Evolutionary conservation across 2,329 filamentous ascomycete species (phyloP), one percentile per base, ranked within the genome.

Genomic region (Aspergillus felis): DNA sequence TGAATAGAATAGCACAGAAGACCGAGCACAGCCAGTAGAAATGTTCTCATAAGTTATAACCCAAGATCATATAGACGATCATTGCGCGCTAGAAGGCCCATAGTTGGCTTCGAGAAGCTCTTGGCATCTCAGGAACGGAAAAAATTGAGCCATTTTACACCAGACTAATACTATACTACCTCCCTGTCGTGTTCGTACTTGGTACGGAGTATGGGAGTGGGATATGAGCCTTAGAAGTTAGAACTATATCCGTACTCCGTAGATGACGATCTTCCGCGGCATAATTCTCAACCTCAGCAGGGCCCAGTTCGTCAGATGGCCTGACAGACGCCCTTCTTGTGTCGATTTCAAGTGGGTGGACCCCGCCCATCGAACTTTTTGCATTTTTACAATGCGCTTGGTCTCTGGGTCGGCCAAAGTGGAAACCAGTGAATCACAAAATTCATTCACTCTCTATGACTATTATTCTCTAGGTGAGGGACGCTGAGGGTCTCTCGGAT

Each of bases 21-120:
- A 14, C 29, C 6, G 29, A 29, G 28, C 28, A 29, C 28, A 29
- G 28, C 29, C 32, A 14, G 32, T 38, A 4, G 14, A 38, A 17
- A 38, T 38, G 32, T 38, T 7, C 10, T 29, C 14, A 38, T 17
- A n/a, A n/a, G n/a, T n/a, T n/a, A n/a, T n/a, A 7, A 7, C 14
- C 14, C 14, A 38, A 6, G 14, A 38, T 38, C 32, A 38, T 35
- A 17, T 17, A 14, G 32, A 47, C 44, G 44, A 47, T 47, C 44
- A 22, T 20, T 27, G n/a, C n/a, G 24, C 57, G 28, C 57, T 61
- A 61, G 60, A 60, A 60, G 20, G 25, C 24, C 24, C 54, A 54
- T 54, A 54, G 41, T 29, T 41, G 52, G 32, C 49, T 60, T 63
- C 59, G 41, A 60, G 60, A 62, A 64, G 32, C 28, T 47, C 60